Evolutionary conservation across 176 grass and related monocot genomes (phyloP), one percentile per base, ranked within the genome.

Genomic region (Eleusine coracana): DNA sequence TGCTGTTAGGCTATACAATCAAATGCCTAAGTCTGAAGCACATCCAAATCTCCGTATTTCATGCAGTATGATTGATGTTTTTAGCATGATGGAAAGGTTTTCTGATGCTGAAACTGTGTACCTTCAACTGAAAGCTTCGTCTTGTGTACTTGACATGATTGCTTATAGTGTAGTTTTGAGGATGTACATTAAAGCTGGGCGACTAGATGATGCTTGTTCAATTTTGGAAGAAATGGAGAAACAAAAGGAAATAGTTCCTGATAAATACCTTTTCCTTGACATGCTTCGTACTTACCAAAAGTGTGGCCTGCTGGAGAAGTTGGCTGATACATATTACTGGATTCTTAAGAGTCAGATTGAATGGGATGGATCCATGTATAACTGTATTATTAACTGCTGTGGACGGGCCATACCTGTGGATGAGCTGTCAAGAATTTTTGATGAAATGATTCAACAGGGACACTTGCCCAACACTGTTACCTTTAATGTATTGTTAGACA

Each of bases 381-480:
- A 95, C 64, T 95, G 92, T 82, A 85, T 95, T 71, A 98, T 98
- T 82, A 98, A 98, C 75, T 98, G 96, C 72, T 98, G 96, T 71
- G 92, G 90, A 5, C 82, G 52, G 71, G 90, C 86, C 0, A 86
- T 98, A 81, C 92, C 90, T 11, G 88, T 95, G 56, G 92, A 98
- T 46, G 96, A 98, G 73, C 75, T 98, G 37, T 98, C 90, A 44
- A 90, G 96, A 69, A 76, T 93, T 83, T 98, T 95, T 72, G 90
- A 95, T 14, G 92, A 98, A 90, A 98, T 98, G 96, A 78, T 93
- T 51, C 75, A 75, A 46, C 56, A 78, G 25, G 90, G 89, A 61
- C 80, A 88, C 87, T 60, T 86, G 71, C 48, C 91, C 36, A 95
- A 73, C 40, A 93, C 88, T 39, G 68, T 95, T 46, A 98, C 92